Percentiles rank a stretch among this genome's conserved stretches.
Conservation (phyloP, 768 basidiomycete species). For the Suillus weaverae region DNA sequence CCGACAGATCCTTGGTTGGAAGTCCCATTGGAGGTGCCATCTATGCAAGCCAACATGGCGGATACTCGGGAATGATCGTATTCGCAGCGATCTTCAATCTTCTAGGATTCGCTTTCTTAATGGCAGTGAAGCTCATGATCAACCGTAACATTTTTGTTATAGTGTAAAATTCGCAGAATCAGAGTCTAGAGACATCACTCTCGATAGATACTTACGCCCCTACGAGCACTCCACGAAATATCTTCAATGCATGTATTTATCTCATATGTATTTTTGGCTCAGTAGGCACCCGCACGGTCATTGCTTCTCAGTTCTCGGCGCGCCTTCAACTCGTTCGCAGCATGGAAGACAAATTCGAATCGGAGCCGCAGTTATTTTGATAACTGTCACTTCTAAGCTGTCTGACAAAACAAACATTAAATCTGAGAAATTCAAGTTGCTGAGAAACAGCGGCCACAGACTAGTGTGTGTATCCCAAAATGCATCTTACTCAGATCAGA, state of each 20-base stretch:
- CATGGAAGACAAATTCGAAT: too few relatives aligned
- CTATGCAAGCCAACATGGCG: neutral
- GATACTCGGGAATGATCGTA: neutral
- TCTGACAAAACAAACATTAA: too few relatives aligned
- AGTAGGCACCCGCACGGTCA: too few relatives aligned
- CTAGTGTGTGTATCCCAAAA: too few relatives aligned
- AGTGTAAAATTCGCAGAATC: neutral
- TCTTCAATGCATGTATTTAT: neutral
- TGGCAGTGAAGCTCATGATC: neutral
- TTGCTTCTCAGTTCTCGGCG: too few relatives aligned
- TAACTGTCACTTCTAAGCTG: too few relatives aligned
- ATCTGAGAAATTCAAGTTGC: neutral
- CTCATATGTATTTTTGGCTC: neutral
- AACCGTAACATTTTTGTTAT: neutral
- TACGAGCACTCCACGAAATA: too few relatives aligned
- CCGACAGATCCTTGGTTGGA: neutral
- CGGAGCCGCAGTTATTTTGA: too few relatives aligned
- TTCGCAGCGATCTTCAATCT: neutral
- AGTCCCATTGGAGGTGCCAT: neutral
- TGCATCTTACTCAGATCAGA: too few relatives aligned
- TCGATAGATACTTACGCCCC: neutral
- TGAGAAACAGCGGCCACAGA: too few relatives aligned
- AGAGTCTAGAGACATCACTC: neutral
- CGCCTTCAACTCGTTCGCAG: too few relatives aligned
- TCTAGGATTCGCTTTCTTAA: neutral